Evolutionary conservation across 2,329 filamentous ascomycete genomes (phyloP).

Genomic region (Ceratocystis colombiana): DNA sequence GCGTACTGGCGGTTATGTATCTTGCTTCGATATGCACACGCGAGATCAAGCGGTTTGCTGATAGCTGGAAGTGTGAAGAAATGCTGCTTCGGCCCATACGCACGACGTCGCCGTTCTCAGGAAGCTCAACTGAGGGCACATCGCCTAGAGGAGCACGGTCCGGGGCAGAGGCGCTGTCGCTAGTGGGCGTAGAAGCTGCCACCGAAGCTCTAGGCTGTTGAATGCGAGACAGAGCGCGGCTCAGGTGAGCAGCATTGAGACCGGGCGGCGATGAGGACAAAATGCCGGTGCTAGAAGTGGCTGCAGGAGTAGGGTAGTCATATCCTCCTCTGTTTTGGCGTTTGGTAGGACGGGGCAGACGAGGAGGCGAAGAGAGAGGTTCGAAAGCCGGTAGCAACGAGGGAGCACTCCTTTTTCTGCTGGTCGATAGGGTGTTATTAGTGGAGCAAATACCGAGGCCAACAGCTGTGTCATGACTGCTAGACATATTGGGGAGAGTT

Average conservation of each 20-base stretch:
- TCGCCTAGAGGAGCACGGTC: conserved; percentile 75
- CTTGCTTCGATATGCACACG: conserved; percentile 83
- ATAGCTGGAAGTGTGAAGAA: conserved; percentile 90
- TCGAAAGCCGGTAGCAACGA: conserved; percentile 70
- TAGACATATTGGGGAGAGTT: neutral
- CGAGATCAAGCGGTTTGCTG: conserved; percentile 83
- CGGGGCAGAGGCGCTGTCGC: neutral
- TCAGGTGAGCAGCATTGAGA: conserved; percentile 33
- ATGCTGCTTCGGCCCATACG: conserved; percentile 89
- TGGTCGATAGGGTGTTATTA: conserved; percentile 21
- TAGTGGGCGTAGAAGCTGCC: neutral
- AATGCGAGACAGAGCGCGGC: conserved; percentile 30
- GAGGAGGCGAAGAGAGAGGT: conserved; percentile 66
- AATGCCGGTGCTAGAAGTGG: conserved; percentile 87
- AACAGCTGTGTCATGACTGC: neutral
- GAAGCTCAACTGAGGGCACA: conserved; percentile 72
- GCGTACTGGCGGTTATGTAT: conserved; percentile 60
- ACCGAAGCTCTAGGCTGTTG: conserved; percentile 17
- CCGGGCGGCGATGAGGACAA: conserved; percentile 71
- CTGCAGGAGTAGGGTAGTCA: conserved; percentile 81
- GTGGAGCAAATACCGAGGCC: neutral
- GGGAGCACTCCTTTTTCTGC: conserved; percentile 51
- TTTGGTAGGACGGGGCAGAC: conserved; percentile 58
- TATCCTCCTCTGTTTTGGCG: conserved; percentile 44
- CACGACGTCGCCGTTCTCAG: conserved; percentile 68